phyloP scores from a whole-genome alignment of 108 stramenopile species.

The Skeletonema marinoi region DNA sequence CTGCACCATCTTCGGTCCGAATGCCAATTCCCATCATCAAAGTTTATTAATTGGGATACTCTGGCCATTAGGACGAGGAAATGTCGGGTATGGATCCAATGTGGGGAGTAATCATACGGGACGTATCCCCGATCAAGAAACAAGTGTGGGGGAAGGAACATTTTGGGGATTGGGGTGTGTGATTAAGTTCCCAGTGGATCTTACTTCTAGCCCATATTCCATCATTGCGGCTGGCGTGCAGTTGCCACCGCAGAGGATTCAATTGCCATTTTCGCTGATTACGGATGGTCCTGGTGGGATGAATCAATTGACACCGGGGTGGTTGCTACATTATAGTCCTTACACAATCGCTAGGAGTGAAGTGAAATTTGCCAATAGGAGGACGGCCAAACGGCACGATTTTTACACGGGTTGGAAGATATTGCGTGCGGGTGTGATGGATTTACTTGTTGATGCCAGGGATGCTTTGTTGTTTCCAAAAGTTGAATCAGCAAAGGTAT shows the following conservation, averaged over 20 bases:
- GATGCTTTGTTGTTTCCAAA: slow-evolving; percentile 33
- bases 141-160: slow-evolving; percentile 88
- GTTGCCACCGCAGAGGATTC: slow-evolving; percentile 85
- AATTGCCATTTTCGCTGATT: slow-evolving; percentile 90
- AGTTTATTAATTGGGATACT: slow-evolving; percentile 86
- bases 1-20: slow-evolving; percentile 83
- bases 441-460: slow-evolving; percentile 63
- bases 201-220: slow-evolving; percentile 85
- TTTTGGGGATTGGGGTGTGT: slow-evolving; percentile 89
- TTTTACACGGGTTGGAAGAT: slow-evolving; percentile 85
- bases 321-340: slow-evolving; percentile 83
- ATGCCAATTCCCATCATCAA: slow-evolving; percentile 91
- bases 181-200: slow-evolving; percentile 92
- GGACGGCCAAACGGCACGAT: slow-evolving; percentile 72
- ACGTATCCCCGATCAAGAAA: slow-evolving; percentile 92
- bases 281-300: slow-evolving; percentile 48
- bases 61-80: slow-evolving; percentile 94
- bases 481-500: slow-evolving; percentile 8
- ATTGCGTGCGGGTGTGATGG: slow-evolving; percentile 62
- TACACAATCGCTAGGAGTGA: slow-evolving; percentile 88
- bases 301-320: slow-evolving; percentile 89
- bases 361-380: slow-evolving; percentile 77
- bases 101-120: slow-evolving; percentile 97
- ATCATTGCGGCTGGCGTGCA: slow-evolving; percentile 91
- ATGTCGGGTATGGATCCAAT: slow-evolving; percentile 95